These are phyloP conservation scores for Aspergillus panamensis DNA, from an alignment of 495 filamentous ascomycete species.

Conservation along the genomic window DNA sequence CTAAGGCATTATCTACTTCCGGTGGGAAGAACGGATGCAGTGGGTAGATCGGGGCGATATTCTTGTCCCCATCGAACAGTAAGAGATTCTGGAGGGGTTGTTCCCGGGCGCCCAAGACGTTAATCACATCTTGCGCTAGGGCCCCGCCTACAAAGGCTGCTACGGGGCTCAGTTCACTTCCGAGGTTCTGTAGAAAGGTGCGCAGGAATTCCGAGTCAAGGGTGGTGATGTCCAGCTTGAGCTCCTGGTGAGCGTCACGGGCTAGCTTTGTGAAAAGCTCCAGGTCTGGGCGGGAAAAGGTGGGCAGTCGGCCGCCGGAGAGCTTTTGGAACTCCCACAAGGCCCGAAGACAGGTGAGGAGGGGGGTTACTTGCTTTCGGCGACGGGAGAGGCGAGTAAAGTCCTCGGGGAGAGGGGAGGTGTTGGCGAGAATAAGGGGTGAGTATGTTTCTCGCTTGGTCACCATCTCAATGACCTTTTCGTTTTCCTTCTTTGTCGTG, in stretches of 20 bases:
- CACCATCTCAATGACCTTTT: conserved; percentile 79
- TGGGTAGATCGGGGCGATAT: conserved; percentile 72
- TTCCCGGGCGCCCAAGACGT: conserved; percentile 82
- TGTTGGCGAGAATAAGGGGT: conserved; percentile 74
- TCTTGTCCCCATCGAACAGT: conserved; percentile 81
- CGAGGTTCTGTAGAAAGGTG: conserved; percentile 76
- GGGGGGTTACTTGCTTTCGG: conserved; percentile 70
- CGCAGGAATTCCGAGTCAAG: conserved; percentile 76
- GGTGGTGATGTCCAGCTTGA: conserved; percentile 73
- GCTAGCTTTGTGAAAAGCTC: conserved; percentile 72
- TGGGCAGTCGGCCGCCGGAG: conserved; percentile 52
- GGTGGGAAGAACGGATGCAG: conserved; percentile 67
- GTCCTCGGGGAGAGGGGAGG: conserved; percentile 67
- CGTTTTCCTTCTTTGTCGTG: conserved; percentile 66
- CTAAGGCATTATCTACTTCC: conserved; percentile 26
- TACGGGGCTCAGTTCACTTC: conserved; percentile 78
- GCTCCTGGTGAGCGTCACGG: conserved; percentile 66
- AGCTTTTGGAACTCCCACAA: conserved; percentile 72
- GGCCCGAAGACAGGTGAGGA: conserved; percentile 76
- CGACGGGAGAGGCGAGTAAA: conserved; percentile 61
- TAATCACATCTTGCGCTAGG: conserved; percentile 94
- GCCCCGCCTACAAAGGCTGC: conserved; percentile 86
- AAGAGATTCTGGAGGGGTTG: conserved; percentile 95
- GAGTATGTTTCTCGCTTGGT: conserved; percentile 89
- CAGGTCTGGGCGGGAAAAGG: conserved; percentile 55